Evolutionary conservation across 345 rosid species (phyloP).

Genomic region (Capsella bursapastoris): DNA sequence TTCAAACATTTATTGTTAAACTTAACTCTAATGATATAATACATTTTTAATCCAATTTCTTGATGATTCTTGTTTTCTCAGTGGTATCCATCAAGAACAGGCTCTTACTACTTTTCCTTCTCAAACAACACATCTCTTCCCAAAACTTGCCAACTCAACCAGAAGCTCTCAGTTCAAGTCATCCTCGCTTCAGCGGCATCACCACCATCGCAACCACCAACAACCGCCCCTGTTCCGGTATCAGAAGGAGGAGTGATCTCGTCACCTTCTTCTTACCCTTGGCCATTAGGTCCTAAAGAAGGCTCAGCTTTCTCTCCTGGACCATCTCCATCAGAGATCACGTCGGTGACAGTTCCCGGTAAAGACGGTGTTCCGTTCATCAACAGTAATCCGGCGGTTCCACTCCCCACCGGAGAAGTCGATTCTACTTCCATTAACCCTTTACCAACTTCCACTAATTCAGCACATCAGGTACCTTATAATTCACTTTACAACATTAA

Average conservation of each 20-base stretch:
- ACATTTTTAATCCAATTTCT: neutral
- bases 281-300: conserved; percentile 82
- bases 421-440: conserved; percentile 90
- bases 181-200: conserved; percentile 33
- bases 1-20: neutral
- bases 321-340: conserved; percentile 57
- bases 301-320: conserved; percentile 59
- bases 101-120: conserved; percentile 86
- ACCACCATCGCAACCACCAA: conserved; percentile 43
- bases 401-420: conserved; percentile 94
- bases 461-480: conserved; percentile 40
- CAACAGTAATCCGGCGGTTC: conserved; percentile 93
- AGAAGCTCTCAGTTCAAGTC: conserved; percentile 71
- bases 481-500: neutral
- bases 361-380: conserved; percentile 84
- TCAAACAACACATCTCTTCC: conserved; percentile 63
- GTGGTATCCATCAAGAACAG: conserved; percentile 95
- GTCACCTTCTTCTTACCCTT: conserved; percentile 75
- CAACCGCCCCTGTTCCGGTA: conserved; percentile 55
- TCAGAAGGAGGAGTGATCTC: conserved; percentile 68
- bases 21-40: neutral
- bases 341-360: conserved; percentile 59
- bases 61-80: conserved; percentile 26
- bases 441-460: conserved; percentile 58
- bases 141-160: conserved; percentile 56